These are phyloP conservation scores for Mucor irregularis DNA, from an alignment of 371 early-diverging fungal species.

Conservation along the genomic window DNA sequence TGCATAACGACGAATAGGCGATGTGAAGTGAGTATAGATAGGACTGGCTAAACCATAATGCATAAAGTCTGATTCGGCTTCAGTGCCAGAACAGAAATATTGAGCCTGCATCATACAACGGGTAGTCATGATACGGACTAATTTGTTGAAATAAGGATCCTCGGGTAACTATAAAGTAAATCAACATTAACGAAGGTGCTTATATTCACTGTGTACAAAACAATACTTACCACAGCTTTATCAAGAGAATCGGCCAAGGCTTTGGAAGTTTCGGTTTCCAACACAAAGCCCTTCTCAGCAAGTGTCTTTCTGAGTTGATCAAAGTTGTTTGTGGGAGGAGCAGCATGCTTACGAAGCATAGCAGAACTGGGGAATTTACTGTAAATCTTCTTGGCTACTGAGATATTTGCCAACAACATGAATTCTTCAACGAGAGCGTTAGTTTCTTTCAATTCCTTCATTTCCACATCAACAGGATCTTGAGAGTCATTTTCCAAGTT, in stretches of 20 bases:
- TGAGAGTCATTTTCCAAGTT: conserved; percentile 85
- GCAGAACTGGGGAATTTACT: conserved; percentile 89
- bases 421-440: conserved; percentile 99
- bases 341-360: conserved; percentile 85
- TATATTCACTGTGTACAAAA: too few species aligned
- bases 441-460: conserved; percentile 93
- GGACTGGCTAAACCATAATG: conserved; percentile 88
- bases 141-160: conserved; percentile 88
- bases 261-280: conserved; percentile 62
- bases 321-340: conserved; percentile 79
- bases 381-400: conserved; percentile 93
- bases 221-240: conserved; percentile 58
- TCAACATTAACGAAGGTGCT: neutral
- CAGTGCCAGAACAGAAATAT: conserved; percentile 85
- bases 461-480: conserved; percentile 85
- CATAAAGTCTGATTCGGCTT: conserved; percentile 74
- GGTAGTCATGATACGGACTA: conserved; percentile 90
- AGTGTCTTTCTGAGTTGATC: conserved; percentile 74
- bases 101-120: conserved; percentile 94
- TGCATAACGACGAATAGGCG: conserved; percentile 95
- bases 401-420: conserved; percentile 99
- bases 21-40: conserved; percentile 94
- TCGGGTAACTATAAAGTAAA: conserved; percentile 45
- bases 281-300: conserved; percentile 48
- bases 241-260: conserved; percentile 86